These are phyloP conservation scores for Gamarada debralockiae DNA, from an alignment of 495 filamentous ascomycete genomes.

Conservation along the genomic window DNA sequence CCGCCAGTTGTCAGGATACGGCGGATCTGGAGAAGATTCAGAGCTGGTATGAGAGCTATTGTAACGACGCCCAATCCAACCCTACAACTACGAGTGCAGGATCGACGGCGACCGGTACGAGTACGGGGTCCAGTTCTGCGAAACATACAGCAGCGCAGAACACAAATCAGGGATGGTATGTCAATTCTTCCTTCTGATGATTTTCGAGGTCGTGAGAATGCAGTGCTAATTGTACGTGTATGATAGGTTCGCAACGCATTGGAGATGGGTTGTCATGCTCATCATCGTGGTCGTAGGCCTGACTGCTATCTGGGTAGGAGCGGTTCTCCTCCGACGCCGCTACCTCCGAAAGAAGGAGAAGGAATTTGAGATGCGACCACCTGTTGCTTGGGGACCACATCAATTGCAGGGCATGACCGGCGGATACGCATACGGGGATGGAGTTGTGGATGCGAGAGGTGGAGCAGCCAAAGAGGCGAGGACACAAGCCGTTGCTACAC, in stretches of 20 bases:
- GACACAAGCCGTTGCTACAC: constrained; percentile 2
- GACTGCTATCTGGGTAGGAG: constrained; percentile 47
- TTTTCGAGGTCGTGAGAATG: neutral
- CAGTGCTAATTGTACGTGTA: neutral
- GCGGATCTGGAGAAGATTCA: constrained; percentile 37
- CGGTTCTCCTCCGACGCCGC: constrained; percentile 46
- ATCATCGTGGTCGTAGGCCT: constrained; percentile 49
- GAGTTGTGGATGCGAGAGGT: neutral
- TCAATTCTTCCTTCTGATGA: neutral
- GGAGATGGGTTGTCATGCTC: constrained; percentile 54
- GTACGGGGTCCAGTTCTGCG: neutral
- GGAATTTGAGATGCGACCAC: constrained; percentile 40
- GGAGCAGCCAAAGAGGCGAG: neutral
- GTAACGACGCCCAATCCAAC: neutral
- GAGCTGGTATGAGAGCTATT: constrained; percentile 44
- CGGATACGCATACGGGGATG: constrained; percentile 17
- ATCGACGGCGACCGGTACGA: constrained; percentile 1
- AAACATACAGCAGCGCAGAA: constrained; percentile 7
- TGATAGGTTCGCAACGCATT: constrained; percentile 44
- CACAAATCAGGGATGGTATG: constrained; percentile 8
- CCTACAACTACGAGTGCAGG: neutral
- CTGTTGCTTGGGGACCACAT: constrained; percentile 23
- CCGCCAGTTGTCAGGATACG: constrained; percentile 6
- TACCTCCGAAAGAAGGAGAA: constrained; percentile 50
- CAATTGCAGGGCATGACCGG: constrained; percentile 16